These are phyloP conservation scores for Wickerhamiella occidentalis DNA, from an alignment of 805 yeast species.

Conservation along the genomic window DNA sequence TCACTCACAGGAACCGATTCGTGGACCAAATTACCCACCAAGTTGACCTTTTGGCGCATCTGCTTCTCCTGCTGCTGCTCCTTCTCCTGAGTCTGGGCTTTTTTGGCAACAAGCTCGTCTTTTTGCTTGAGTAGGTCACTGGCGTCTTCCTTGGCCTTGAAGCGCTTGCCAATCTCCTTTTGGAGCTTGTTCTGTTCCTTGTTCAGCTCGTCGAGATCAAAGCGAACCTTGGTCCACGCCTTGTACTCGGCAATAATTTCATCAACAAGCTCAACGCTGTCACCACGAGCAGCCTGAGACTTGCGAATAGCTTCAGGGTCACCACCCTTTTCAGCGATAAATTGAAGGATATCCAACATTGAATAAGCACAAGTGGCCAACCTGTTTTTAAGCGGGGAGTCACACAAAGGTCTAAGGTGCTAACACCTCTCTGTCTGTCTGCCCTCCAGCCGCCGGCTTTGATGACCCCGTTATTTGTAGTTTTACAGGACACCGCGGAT, in stretches of 20 bases:
- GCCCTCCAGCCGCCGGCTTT: not conserved
- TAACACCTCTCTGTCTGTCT: not conserved
- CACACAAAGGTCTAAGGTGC: too few species aligned
- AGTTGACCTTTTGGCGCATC: conserved; percentile 70
- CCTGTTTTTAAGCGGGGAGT: too few species aligned
- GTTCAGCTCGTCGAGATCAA: conserved; percentile 81
- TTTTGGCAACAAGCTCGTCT: conserved; percentile 58
- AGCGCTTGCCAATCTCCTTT: conserved; percentile 84
- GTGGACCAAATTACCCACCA: conserved; percentile 89
- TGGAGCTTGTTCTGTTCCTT: conserved; percentile 80
- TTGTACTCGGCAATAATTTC: conserved; percentile 86
- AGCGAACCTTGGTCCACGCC: conserved; percentile 82
- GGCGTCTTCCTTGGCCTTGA: conserved; percentile 93
- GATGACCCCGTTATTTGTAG: conserved; percentile 15
- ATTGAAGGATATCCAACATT: conserved; percentile 88
- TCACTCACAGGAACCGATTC: conserved; percentile 75
- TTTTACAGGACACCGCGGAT: conserved; percentile 17
- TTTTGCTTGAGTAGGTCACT: conserved; percentile 68
- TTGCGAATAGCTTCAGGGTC: conserved; percentile 76
- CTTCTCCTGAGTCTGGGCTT: conserved; percentile 47
- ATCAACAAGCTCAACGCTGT: conserved; percentile 85
- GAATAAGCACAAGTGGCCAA: not conserved
- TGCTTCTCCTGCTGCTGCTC: conserved; percentile 73
- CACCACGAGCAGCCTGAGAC: conserved; percentile 92
- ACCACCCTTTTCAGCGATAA: conserved; percentile 95